These are phyloP conservation scores for Backusella luteola DNA, from an alignment of 192 early-diverging fungal genomes.

Conservation along the genomic window DNA sequence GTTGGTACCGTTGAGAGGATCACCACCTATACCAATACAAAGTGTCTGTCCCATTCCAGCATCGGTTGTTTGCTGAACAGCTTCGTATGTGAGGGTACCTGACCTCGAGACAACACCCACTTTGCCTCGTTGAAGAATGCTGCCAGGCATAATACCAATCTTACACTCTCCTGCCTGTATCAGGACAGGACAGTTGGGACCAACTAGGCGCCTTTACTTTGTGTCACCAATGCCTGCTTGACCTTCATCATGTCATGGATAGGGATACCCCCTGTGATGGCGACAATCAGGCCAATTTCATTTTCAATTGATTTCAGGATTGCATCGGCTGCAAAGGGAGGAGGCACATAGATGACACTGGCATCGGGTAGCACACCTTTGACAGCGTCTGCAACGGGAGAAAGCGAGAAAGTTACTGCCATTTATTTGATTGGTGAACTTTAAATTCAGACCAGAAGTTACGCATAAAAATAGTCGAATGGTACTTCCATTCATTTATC, in stretches of 20 bases:
- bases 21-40: constrained; percentile 97
- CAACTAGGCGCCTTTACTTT: constrained; percentile 95
- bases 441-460: too few species aligned
- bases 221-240: constrained; percentile 84
- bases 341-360: constrained; percentile 98
- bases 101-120: constrained; percentile 98
- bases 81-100: constrained; percentile 98
- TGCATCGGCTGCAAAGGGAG: constrained; percentile 90
- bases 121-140: constrained; percentile 95
- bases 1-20: constrained; percentile 99
- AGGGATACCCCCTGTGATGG: constrained; percentile 99
- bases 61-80: constrained; percentile 96
- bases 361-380: constrained; percentile 88
- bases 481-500: too few species aligned
- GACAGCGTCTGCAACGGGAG: constrained; percentile 75
- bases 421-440: too few species aligned
- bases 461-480: too few species aligned
- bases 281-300: constrained; percentile 93
- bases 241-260: constrained; percentile 99
- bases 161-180: constrained; percentile 96
- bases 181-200: constrained; percentile 99
- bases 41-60: constrained; percentile 95
- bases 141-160: constrained; percentile 99
- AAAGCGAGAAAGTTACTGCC: too few species aligned
- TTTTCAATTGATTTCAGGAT: constrained; percentile 97